Base-by-base conservation (phyloP, 768 basidiomycete genomes). In the Roridomyces roridus region DNA sequence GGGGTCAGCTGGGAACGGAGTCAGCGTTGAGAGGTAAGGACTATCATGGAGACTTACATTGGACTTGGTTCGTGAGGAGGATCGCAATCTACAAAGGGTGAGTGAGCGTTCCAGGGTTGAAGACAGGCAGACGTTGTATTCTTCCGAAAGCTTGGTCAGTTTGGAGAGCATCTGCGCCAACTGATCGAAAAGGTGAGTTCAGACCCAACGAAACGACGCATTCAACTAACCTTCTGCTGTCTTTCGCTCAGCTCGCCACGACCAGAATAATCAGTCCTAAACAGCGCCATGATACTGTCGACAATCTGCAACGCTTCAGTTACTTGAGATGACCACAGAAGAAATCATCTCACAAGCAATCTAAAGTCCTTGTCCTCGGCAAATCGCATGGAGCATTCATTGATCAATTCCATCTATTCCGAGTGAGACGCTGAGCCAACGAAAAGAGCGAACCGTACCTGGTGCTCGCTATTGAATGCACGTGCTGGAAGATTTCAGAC, bases 241-340 rank as follows among this genome's bases (percentile, higher is more conserved):
- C 95, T 81, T 75, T 96, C 94, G 63, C 94, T 95, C 36, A 97
- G 74, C 70, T 97, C 96, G 26, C 96, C 96, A 77, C 96, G 79
- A 20, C 96, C 96, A 4, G 92, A 92, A 70, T 79, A 98, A 72
- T 98, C 96, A 40, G 94, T 92, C 18, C 94, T 86, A 72, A 98
- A 98, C 6, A 96, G 81, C 25, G 96, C 96, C 93, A 98, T 96
- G 58, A 98, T 96, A 65, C 92, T 95, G 70, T 98, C 96, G 31
- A 98, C 84, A 55, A 98, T 94, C 89, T 96, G 66, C 6, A 52
- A 41, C 37, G 29, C 34, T 2, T 46, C 72, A 37, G 69, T 46
- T 45, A 31, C 43, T n/a, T 12, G 21, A 46, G 43, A 23, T 35
- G 23, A 21, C 31, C 39, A 55, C 14, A 29, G n/a, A 34, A 40